Evolutionary conservation across 192 early-diverging fungal genomes (phyloP).

Genomic region (Coemansia sp.): DNA sequence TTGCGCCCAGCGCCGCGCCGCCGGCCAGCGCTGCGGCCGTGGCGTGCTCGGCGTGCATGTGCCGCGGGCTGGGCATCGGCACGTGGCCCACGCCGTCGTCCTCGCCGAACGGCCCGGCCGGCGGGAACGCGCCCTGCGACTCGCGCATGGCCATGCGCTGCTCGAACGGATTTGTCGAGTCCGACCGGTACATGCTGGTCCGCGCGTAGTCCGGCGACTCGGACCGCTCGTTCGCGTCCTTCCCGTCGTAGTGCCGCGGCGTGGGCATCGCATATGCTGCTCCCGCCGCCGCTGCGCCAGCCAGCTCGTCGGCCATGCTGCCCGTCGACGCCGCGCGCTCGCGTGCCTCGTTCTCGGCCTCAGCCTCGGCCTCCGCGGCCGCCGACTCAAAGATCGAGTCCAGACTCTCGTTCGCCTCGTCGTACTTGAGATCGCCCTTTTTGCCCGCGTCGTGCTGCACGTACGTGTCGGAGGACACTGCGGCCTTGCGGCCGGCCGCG

Average conservation of each 20-base stretch:
- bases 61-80: slow-evolving; percentile 38
- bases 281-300: slow-evolving; percentile 9
- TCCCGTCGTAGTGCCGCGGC: slow-evolving; percentile 23
- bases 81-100: slow-evolving; percentile 32
- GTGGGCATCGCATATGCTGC: slow-evolving; percentile 20
- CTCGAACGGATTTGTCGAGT: slow-evolving; percentile 52
- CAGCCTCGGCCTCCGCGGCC: slow-evolving; percentile 45
- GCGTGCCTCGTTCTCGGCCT: slow-evolving; percentile 39
- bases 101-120: slow-evolving; percentile 39
- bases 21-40: slow-evolving; percentile 41
- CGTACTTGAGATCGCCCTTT: slow-evolving; percentile 17
- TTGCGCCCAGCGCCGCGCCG: slow-evolving; percentile 5
- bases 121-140: slow-evolving; percentile 50
- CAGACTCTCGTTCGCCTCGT: slow-evolving; percentile 42
- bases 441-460: slow-evolving; percentile 29
- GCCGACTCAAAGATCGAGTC: slow-evolving; percentile 52
- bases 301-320: slow-evolving; percentile 11
- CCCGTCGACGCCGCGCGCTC: slow-evolving; percentile 33
- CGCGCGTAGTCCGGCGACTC: slow-evolving; percentile 22
- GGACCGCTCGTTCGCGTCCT: slow-evolving; percentile 4
- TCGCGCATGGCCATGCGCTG: slow-evolving; percentile 50
- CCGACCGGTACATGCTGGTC: slow-evolving; percentile 34
- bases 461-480: slow-evolving; percentile 48
- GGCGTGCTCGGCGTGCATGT: slow-evolving; percentile 31
- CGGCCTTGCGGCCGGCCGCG: slow-evolving; percentile 36